Evolutionary conservation across 2,329 filamentous ascomycete species (phyloP), one percentile per base, ranked within the genome.

Genomic region (Chaetomiaceae sp.): DNA sequence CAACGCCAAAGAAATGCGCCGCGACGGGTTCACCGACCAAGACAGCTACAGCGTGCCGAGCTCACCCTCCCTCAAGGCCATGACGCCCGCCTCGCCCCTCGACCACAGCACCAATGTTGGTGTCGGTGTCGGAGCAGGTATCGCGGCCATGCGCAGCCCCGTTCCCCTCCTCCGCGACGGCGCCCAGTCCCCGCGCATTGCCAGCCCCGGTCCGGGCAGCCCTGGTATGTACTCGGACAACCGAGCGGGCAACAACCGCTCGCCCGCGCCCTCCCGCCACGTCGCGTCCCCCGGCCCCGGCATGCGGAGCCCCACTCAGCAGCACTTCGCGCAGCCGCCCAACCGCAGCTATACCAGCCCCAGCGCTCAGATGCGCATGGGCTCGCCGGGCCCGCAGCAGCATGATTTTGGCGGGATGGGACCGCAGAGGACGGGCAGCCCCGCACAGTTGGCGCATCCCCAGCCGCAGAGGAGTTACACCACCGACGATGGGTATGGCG

Each of bases 1-100:
- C 62, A 64, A 71, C 43, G 62, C 67, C 40, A 63, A 64, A 40
- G 66, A 68, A 18, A 66, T 69, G 64, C 53, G 51, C 46, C 64
- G 66, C 44, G 63, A 63, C 23, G 66, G 64, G 20, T 55, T 62
- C 37, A 54, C 58, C n/a, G 62, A 60, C 25, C 57, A 58, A 16
- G 61, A 65, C 38, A 58, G 65, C 32, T 71, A 71, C 59, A 66
- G 61, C 43, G 57, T 73, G 5, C 63, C 66, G 5, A 58, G 51
- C 21, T 61, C 64, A 20, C 62, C 65, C 5, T 54, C 54, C 14
- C n/a, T 44, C 14, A 4, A 57, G 2, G 16, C 41, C 14, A 18
- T 16, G 2, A 47, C 30, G 18, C 27, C 65, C 38, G 44, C 48
- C 5, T 54, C 51, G n/a, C 64, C 67, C 0, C 61, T 61, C 14